Base-by-base conservation (phyloP, 495 filamentous ascomycete species). In the Acidiella bohemica region DNA sequence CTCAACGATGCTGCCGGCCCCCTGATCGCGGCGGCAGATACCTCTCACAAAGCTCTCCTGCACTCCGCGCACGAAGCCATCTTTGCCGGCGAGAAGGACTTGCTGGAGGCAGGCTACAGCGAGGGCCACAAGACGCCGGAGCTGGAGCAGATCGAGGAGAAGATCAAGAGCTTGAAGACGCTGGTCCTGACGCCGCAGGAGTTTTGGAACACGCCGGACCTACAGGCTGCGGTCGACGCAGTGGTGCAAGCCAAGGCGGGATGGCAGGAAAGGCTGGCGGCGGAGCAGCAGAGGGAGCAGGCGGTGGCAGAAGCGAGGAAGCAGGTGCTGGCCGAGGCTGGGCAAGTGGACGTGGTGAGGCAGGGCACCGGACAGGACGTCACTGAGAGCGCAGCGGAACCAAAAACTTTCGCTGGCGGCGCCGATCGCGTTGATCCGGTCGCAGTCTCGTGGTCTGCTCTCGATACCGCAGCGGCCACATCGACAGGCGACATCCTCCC, bases 11-110 rank as follows among this genome's bases (percentile, higher is more conserved):
- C 23, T 18, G 2, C 3, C n/a, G 23, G 13, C 22, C 44, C 44
- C 1, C 21, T 47, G 11, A 32, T 5, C 2, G 8, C 16, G 4
- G 32, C 26, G 2, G 23, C 26, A 4, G 31, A 17, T 9, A 23
- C 26, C 7, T 17, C 30, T 5, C 7, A 36, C 20, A 47, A 47
- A 25, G 4, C 29, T 4, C 33, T 42, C 1, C 27, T 47, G 7
- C 18, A 21, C 3, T 13, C 38, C 5, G 44, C 44, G 2, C 44
- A 47, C 19, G 37, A 47, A 21, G 39, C 39, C 18, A 38, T 47
- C 39, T 47, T 42, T 18, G 44, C 44, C 14, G 44, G 32, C 12
- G 44, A 42, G 32, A 42, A 38, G 23, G 31, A 42, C 14, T 22
- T 47, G 29, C 25, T 47, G 3, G 38, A 42, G 1, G 23, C 16